Conservation (phyloP, 441 rosid species). For the Euphorbia celastroides region DNA sequence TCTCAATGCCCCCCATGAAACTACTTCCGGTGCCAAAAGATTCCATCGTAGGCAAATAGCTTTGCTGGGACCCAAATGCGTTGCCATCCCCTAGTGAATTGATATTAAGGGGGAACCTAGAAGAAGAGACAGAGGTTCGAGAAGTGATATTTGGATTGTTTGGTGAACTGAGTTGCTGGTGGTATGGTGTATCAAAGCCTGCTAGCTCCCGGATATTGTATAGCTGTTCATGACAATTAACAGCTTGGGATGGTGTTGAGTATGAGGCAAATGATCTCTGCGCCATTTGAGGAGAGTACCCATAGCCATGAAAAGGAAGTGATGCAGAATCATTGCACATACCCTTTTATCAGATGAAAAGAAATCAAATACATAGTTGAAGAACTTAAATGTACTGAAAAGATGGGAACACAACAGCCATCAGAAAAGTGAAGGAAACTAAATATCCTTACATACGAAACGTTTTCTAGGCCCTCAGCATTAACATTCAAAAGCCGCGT, state of each 20-base stretch:
- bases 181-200: conserved; percentile 28
- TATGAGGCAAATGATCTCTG: conserved; percentile 28
- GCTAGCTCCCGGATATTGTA: conserved; percentile 27
- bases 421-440: conserved; percentile 11
- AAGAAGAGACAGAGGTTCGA: conserved; percentile 28
- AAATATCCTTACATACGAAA: conserved; percentile 38
- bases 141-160: conserved; percentile 23
- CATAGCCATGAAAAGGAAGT: conserved; percentile 33
- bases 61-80: conserved; percentile 29
- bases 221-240: conserved; percentile 28
- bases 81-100: conserved; percentile 31
- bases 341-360: conserved; percentile 28
- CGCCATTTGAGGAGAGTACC: conserved; percentile 26
- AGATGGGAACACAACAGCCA: conserved; percentile 16
- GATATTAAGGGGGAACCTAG: conserved; percentile 28
- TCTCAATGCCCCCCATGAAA: conserved; percentile 25
- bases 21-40: conserved; percentile 27
- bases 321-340: conserved; percentile 31
- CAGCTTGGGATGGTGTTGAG: conserved; percentile 24
- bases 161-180: conserved; percentile 30
- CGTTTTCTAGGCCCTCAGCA: conserved; percentile 32
- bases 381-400: conserved; percentile 1
- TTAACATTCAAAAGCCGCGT: conserved; percentile 27
- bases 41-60: conserved; percentile 22
- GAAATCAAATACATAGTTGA: conserved; percentile 9